These are phyloP conservation scores for Phialophora verrucosa DNA, from an alignment of 2,329 filamentous ascomycete species.

Conservation along the genomic window DNA sequence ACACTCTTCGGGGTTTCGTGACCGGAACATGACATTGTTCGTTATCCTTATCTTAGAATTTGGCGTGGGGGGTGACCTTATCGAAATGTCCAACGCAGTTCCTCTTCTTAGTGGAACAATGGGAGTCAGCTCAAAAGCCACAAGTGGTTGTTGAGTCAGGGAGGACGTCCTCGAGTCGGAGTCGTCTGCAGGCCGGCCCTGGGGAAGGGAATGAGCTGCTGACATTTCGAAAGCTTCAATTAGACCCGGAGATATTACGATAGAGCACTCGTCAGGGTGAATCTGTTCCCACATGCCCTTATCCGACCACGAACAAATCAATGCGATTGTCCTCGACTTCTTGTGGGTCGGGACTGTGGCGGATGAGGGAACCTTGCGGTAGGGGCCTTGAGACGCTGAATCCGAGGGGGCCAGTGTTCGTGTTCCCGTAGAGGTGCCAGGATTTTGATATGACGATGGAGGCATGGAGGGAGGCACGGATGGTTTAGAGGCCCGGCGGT, in stretches of 20 bases:
- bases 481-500: slow-evolving; percentile 50
- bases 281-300: slow-evolving; percentile 66
- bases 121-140: slow-evolving; percentile 85
- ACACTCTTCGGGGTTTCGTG: slow-evolving; percentile 76
- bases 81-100: slow-evolving; percentile 90
- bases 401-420: slow-evolving; percentile 77
- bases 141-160: slow-evolving; percentile 55
- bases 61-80: slow-evolving; percentile 80
- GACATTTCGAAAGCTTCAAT: slow-evolving; percentile 67
- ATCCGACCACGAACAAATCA: slow-evolving; percentile 68
- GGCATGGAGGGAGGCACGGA: slow-evolving; percentile 45
- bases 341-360: slow-evolving; percentile 49
- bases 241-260: slow-evolving; percentile 67
- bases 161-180: slow-evolving; percentile 40
- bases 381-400: slow-evolving; percentile 78
- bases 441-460: slow-evolving; percentile 41
- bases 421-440: slow-evolving; percentile 47
- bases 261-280: slow-evolving; percentile 66
- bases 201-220: slow-evolving; percentile 49
- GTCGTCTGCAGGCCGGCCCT: slow-evolving; percentile 38
- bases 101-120: slow-evolving; percentile 88
- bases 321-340: slow-evolving; percentile 63
- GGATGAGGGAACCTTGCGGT: slow-evolving; percentile 57
- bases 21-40: slow-evolving; percentile 90
- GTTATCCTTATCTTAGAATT: slow-evolving; percentile 72